phyloP scores from a whole-genome alignment of 2,329 filamentous ascomycete species.

The Amphichorda felina region DNA sequence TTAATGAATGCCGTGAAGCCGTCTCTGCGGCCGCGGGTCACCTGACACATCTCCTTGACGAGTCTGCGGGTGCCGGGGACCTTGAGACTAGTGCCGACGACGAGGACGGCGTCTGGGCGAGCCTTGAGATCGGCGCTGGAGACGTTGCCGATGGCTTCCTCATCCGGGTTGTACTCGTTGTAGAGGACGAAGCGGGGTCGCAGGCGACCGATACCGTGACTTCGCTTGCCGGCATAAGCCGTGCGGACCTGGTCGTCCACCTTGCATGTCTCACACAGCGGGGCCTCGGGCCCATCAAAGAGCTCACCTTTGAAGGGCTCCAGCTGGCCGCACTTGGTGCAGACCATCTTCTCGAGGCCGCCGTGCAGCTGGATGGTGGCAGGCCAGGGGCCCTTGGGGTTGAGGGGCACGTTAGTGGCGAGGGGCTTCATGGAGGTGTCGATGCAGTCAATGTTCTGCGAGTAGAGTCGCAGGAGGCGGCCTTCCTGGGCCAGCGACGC shows the following conservation, averaged over 20 bases:
- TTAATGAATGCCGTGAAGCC: conserved; percentile 94
- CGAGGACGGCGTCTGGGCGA: conserved; percentile 81
- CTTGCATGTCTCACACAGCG: conserved; percentile 65
- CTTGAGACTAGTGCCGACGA: conserved; percentile 91
- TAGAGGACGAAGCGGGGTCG: conserved; percentile 92
- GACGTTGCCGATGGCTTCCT: conserved; percentile 89
- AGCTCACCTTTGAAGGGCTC: conserved; percentile 64
- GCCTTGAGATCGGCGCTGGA: conserved; percentile 75
- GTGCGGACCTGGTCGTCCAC: conserved; percentile 67
- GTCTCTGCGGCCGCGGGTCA: conserved; percentile 70
- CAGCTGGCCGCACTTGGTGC: conserved; percentile 77
- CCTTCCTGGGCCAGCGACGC: conserved; percentile 82
- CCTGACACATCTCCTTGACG: conserved; percentile 80
- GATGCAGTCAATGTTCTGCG: conserved; percentile 93
- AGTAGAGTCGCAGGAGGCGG: conserved; percentile 81
- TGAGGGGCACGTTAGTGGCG: conserved; percentile 68
- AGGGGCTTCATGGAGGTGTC: conserved; percentile 76
- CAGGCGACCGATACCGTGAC: conserved; percentile 82
- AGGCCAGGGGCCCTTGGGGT: conserved; percentile 81
- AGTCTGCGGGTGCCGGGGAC: conserved; percentile 86
- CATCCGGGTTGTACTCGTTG: conserved; percentile 93
- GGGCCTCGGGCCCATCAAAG: conserved; percentile 76
- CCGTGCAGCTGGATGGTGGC: conserved; percentile 89
- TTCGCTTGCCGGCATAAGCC: conserved; percentile 68
- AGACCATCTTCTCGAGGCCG: conserved; percentile 91